A percentile compares a stretch with the other conserved stretches of the same genome.
phyloP scores from a whole-genome alignment of 805 yeast genomes.

The Ogataea trehaloabstinens region DNA sequence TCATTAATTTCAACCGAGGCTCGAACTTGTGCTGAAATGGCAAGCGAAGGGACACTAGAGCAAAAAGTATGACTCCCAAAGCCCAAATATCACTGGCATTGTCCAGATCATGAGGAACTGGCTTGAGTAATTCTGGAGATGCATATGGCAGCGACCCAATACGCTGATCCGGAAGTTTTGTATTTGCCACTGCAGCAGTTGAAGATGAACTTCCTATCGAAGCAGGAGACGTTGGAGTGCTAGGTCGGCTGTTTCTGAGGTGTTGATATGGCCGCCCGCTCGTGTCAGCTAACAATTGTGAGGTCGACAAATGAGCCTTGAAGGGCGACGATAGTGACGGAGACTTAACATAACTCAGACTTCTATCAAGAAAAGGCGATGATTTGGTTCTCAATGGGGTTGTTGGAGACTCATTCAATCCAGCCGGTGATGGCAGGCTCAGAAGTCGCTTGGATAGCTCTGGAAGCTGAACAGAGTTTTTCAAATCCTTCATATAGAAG shows the following conservation, averaged over 20 bases:
- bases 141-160: constrained; percentile 94
- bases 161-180: constrained; percentile 53
- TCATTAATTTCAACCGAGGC: constrained; percentile 72
- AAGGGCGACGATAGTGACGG: background rate
- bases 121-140: constrained; percentile 76
- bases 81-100: constrained; percentile 90
- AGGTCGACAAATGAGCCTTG: background rate
- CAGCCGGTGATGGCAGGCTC: background rate
- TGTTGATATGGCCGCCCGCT: constrained; percentile 2
- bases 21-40: constrained; percentile 87
- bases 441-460: constrained; percentile 11
- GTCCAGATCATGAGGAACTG: constrained; percentile 56
- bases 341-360: background rate
- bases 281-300: constrained; percentile 1
- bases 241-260: constrained; percentile 10
- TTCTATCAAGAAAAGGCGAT: background rate
- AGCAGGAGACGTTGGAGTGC: constrained; percentile 8
- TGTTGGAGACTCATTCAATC: background rate
- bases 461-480: constrained; percentile 8
- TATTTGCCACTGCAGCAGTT: background rate
- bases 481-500: constrained; percentile 18
- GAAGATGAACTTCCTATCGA: constrained; percentile 7
- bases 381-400: background rate
- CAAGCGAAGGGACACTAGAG: constrained; percentile 68
- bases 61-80: constrained; percentile 72